Base-by-base conservation (phyloP, 306 rosid species). In the Senna siamea region DNA sequence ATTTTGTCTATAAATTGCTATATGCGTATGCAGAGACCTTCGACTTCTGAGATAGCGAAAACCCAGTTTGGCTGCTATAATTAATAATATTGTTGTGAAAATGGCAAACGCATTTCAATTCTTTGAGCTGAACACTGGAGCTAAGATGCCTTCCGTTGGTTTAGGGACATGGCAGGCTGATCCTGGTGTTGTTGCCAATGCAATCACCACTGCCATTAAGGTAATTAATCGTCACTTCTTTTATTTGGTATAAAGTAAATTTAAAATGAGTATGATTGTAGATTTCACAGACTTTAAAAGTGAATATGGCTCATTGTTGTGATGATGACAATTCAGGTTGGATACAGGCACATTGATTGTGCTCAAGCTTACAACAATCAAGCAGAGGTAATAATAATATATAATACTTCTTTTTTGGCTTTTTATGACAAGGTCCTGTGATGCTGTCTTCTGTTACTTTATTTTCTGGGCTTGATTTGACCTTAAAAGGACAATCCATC, bases 321-420 rank as follows among this genome's bases (percentile, higher is more conserved):
- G 17, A 38, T n/a, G n/a, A 14, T 66, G 15, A 56, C 4, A 40
- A 30, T 83, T 80, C 83, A 84, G 92, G 68, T 66, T 51, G 89
- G 96, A 43, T 90, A 86, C 70, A 72, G 89, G 61, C 93, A 85
- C 73, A 86, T 90, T 57, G 96, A 90, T 59, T 90, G 91, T 69
- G 92, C 92, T 64, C 72, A 78, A 76, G 66, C 65, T 14, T 90
- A 90, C 56, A 26, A 40, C 12, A 90, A 90, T 51, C 89, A 90
- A 66, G 78, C 84, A 58, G 89, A 88, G 93, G 93, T 88, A 78
- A 28, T 35, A 3, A n/a, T 32, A 8, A 50, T 34, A n/a, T n/a
- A n/a, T n/a, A n/a, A n/a, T n/a, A n/a, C n/a, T n/a, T n/a, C n/a
- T n/a, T n/a, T n/a, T n/a, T 56, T 2, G 40, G 54, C 20, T n/a